Base-by-base conservation (phyloP, 495 filamentous ascomycete genomes). In the Neurospora sp. region DNA sequence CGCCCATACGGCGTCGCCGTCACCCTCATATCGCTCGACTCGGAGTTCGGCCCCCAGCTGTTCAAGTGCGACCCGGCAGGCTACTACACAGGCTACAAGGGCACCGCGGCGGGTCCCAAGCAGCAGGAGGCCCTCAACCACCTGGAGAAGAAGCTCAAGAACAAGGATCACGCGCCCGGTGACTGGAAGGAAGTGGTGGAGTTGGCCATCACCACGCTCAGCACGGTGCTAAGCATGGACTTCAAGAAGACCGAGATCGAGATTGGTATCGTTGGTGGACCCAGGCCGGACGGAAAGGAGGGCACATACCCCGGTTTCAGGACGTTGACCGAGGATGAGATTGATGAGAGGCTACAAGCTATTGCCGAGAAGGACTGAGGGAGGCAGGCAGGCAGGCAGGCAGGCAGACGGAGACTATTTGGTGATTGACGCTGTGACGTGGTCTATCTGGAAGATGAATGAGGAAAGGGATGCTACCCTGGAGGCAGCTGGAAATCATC, bases 191-290 rank as follows among this genome's bases (percentile, higher is more conserved):
- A 98, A 73, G 96, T 99, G 42, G 95, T 99, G 71, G 96, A 99
- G 84, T 86, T 98, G 74, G 96, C 92, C 48, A 98, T 99, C 83
- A 90, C 93, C 17, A 92, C 96, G 12, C 83, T 99, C 80, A 97
- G 95, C 87, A 96, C 91, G 70, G 94, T 99, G 70, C 88, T 99
- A 70, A 97, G 94, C 80, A 96, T 98, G 77, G 96, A 99, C 83
- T 99, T 99, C 87, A 99, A 99, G 90, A 98, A 98, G 86, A 91
- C 91, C 79, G 96, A 99, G 86, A 89, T 99, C 79, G 96, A 99
- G 85, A 91, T 99, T 79, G 96, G 96, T 76, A 92, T 99, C 78
- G 96, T 97, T 20, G 96, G 96, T 74, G 94, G 92, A 38, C 92
- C 93, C 41, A 84, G 86, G 73, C 80, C 83, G 59, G 94, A 94